Conservation (phyloP, 768 basidiomycete genomes). For the Macrolepiota albuminosa region DNA sequence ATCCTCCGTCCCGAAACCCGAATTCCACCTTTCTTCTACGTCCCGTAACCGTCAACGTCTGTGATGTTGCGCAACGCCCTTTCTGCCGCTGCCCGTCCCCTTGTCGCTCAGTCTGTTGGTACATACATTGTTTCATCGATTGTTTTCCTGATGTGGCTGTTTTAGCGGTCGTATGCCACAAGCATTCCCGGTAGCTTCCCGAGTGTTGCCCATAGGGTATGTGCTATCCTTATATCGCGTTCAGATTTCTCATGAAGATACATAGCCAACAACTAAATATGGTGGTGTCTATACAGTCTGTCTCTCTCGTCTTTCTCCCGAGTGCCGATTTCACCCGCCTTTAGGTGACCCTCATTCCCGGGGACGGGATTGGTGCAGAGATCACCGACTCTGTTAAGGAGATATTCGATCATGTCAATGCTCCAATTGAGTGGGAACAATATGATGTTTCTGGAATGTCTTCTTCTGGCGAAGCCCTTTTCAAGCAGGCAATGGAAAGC, state of each 20-base stretch:
- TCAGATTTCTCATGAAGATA: slow-evolving; percentile 7
- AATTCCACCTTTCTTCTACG: slow-evolving; percentile 22
- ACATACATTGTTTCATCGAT: neutral
- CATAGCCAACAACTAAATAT: slow-evolving; percentile 82
- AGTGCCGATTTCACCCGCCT: slow-evolving; percentile 21
- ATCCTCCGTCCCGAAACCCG: slow-evolving; percentile 21
- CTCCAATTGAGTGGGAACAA: slow-evolving; percentile 99
- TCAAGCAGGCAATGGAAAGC: slow-evolving; percentile 97
- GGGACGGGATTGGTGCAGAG: slow-evolving; percentile 96
- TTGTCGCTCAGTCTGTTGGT: slow-evolving; percentile 47
- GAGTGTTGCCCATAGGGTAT: slow-evolving; percentile 64
- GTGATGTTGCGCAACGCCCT: slow-evolving; percentile 67
- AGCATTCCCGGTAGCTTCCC: slow-evolving; percentile 79
- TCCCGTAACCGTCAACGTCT: slow-evolving; percentile 25
- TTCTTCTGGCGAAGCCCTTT: slow-evolving; percentile 87
- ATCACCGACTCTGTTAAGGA: slow-evolving; percentile 99
- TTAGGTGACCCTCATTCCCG: slow-evolving; percentile 94
- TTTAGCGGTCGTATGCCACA: slow-evolving; percentile 60
- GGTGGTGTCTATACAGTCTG: slow-evolving; percentile 89
- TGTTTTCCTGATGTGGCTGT: neutral
- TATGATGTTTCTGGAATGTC: slow-evolving; percentile 98
- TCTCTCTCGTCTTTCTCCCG: slow-evolving; percentile 11
- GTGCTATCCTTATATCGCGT: slow-evolving; percentile 21
- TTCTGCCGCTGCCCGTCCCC: slow-evolving; percentile 50
- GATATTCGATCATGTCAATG: slow-evolving; percentile 96